phyloP scores from a whole-genome alignment of 164 flowering plant species.

The Sextonia rubra region DNA sequence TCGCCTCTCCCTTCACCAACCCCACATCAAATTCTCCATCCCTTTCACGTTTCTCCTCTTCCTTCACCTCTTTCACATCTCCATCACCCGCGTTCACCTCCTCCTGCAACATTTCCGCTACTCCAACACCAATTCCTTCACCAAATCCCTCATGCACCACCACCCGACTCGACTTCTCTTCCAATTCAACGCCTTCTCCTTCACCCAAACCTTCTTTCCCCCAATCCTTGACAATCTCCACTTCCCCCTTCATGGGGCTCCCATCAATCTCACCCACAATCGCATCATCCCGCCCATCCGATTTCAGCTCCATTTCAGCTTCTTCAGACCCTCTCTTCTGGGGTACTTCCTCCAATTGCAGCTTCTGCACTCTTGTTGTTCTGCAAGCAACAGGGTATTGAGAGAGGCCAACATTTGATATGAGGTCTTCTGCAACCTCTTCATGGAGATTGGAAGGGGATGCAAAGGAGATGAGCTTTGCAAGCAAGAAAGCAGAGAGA shows the following conservation, averaged over 20 bases:
- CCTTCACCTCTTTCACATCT: background rate
- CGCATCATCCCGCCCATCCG: conserved; percentile 1
- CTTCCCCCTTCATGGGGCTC: background rate
- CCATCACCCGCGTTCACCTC: background rate
- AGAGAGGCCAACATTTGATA: background rate
- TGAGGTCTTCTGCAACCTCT: background rate
- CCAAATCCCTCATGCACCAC: background rate
- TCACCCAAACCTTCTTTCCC: background rate
- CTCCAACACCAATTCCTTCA: background rate
- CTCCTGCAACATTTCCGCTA: background rate
- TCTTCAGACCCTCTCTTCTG: background rate
- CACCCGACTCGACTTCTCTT: background rate
- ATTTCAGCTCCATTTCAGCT: conserved; percentile 2
- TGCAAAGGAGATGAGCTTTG: conserved; percentile 47
- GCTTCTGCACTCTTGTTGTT: background rate
- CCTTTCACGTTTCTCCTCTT: background rate
- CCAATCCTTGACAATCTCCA: background rate
- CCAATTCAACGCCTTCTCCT: background rate
- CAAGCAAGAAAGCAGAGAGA: conserved; percentile 42
- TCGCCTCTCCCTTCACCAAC: conserved; percentile 11
- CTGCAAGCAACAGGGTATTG: background rate
- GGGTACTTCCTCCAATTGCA: background rate
- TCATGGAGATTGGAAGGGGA: conserved; percentile 10
- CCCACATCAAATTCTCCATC: background rate
- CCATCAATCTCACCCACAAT: conserved; percentile 9